Base-by-base conservation (phyloP, 2,329 filamentous ascomycete genomes). In the Elsinoe necatrix region DNA sequence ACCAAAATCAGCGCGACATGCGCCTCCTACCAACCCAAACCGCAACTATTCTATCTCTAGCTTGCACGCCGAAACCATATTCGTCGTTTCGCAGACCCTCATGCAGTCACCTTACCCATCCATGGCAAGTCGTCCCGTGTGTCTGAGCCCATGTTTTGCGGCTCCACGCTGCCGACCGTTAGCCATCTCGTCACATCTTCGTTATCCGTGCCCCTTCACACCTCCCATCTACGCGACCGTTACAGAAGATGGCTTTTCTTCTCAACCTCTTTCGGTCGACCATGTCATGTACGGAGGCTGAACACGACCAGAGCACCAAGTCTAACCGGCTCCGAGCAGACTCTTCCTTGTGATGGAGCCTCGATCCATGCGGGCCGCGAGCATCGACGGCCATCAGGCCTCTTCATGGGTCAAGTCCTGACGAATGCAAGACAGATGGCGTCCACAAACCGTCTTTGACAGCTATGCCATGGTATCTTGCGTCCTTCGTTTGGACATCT, bases 141-240 rank as follows among this genome's bases (percentile, higher is more conserved):
- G 48, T 37, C 25, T 39, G 25, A 39, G 48, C 48, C 11, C 48
- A 52, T 52, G 48, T 23, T 20, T 11, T 37, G 31, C 18, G 18
- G 31, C 48, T 52, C 9, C n/a, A 29, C 9, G 16, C 14, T 35
- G 48, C 48, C 48, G 48, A 21, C 29, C 14, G 31, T 35, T 21
- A 52, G 48, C 48, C 48, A 39, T 34, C 31, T 52, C 48, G 48
- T 52, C 48, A 52, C 34, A 37, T 39, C 34, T 52, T n/a, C 48
- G 29, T 37, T 39, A 34, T 25, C 29, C 25, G 29, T 34, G 48
- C 48, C 29, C 29, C 48, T 25, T 39, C 18, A 11, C 20, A 21
- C 31, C 31, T n/a, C 31, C 14, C 48, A 25, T 18, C 48, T 52
- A 52, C 48, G 25, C 48, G 48, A 52, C 48, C 48, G 48, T 52